Percentiles rank a stretch among this genome's conserved stretches.
These are phyloP conservation scores for Polyporus tsugae DNA, from an alignment of 1,284 basidiomycete genomes.

Conservation along the genomic window DNA sequence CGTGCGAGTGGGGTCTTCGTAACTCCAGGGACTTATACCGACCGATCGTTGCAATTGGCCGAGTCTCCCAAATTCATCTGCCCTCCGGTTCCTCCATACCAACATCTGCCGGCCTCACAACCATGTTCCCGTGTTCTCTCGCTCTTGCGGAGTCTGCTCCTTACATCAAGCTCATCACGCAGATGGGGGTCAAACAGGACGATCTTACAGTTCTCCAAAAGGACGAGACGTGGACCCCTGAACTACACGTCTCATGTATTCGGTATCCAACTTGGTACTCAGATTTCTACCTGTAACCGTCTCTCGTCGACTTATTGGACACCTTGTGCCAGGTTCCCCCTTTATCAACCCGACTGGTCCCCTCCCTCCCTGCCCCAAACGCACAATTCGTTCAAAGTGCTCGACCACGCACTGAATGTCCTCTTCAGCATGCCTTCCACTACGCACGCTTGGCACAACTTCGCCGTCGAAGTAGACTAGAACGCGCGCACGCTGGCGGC, in stretches of 20 bases:
- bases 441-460: constrained; percentile 61
- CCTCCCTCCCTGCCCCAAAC: constrained; percentile 48
- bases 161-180: constrained; percentile 48
- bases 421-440: constrained; percentile 59
- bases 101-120: no score
- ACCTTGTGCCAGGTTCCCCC: constrained; percentile 52
- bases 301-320: neutral
- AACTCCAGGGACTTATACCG: no score
- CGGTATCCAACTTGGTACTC: constrained; percentile 60
- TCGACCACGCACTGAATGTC: constrained; percentile 59
- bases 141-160: no score
- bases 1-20: no score
- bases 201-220: constrained; percentile 61
- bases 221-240: constrained; percentile 52
- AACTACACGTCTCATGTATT: constrained; percentile 63
- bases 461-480: constrained; percentile 67
- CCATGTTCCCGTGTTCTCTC: no score
- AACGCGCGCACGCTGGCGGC: constrained; percentile 55
- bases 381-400: constrained; percentile 60
- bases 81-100: no score
- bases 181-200: constrained; percentile 55
- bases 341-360: constrained; percentile 58
- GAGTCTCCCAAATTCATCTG: no score
- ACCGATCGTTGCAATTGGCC: no score
- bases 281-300: neutral